phyloP scores from a whole-genome alignment of 2,329 filamentous ascomycete species.

The Graphiopsis chlorocephala region DNA sequence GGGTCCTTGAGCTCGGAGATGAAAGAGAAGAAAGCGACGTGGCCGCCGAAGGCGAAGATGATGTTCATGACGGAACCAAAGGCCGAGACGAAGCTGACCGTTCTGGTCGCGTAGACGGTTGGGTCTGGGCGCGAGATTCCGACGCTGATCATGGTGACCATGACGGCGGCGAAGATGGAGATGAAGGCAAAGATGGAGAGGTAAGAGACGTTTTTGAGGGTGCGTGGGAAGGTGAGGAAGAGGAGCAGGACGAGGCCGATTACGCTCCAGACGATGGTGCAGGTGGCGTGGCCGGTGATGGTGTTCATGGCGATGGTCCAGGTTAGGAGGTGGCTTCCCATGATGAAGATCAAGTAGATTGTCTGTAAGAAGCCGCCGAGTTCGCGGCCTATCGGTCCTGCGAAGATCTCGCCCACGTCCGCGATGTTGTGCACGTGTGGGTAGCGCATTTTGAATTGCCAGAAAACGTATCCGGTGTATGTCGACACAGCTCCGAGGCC shows the following conservation, averaged over 20 bases:
- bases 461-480: slow-evolving; percentile 60
- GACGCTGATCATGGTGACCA: slow-evolving; percentile 65
- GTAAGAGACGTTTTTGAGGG: slow-evolving; percentile 61
- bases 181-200: slow-evolving; percentile 56
- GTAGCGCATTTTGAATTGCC: slow-evolving; percentile 56
- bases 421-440: slow-evolving; percentile 59
- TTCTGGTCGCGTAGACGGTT: slow-evolving; percentile 37
- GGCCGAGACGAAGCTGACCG: slow-evolving; percentile 46
- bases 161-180: slow-evolving; percentile 58
- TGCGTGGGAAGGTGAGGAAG: slow-evolving; percentile 59
- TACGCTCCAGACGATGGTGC: slow-evolving; percentile 64
- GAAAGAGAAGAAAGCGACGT: slow-evolving; percentile 65
- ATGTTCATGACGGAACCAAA: slow-evolving; percentile 67
- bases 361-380: slow-evolving; percentile 61
- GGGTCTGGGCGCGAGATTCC: slow-evolving; percentile 50
- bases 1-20: slow-evolving; percentile 64
- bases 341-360: slow-evolving; percentile 66
- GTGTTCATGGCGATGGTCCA: slow-evolving; percentile 69
- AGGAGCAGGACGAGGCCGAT: slow-evolving; percentile 59
- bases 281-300: slow-evolving; percentile 60
- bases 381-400: slow-evolving; percentile 61
- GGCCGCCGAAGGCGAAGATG: slow-evolving; percentile 64
- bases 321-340: slow-evolving; percentile 67
- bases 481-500: slow-evolving; percentile 55
- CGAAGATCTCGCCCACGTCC: slow-evolving; percentile 63